phyloP scores from a whole-genome alignment of 768 basidiomycete genomes.

The Leccinum aurantiacum region DNA sequence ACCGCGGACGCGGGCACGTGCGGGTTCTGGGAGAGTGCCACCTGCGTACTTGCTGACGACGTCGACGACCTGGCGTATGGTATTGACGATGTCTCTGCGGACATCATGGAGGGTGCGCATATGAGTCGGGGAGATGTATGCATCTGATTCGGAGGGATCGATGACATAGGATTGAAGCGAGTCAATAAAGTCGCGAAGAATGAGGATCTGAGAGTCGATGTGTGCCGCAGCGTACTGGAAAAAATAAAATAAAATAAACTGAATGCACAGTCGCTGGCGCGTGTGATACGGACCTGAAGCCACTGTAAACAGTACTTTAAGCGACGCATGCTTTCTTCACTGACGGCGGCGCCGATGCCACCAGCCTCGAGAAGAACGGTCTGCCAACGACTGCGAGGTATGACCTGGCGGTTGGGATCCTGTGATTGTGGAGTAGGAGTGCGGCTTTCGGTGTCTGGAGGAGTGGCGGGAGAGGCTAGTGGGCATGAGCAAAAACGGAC shows the following conservation, averaged over 20 bases:
- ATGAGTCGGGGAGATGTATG: conserved; percentile 47
- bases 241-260: not conserved
- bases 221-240: conserved; percentile 79
- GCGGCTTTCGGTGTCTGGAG: conserved; percentile 13
- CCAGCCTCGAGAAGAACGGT: conserved; percentile 83
- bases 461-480: conserved; percentile 6
- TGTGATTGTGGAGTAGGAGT: conserved; percentile 26
- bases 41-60: conserved; percentile 86
- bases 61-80: conserved; percentile 85
- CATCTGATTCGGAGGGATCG: conserved; percentile 26
- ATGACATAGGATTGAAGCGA: conserved; percentile 49
- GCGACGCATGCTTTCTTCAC: conserved; percentile 87
- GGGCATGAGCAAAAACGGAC: not conserved
- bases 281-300: conserved; percentile 62
- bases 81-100: conserved; percentile 82
- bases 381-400: conserved; percentile 81
- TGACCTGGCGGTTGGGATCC: conserved; percentile 48
- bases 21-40: conserved; percentile 82
- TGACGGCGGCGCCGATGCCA: conserved; percentile 82
- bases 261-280: not conserved
- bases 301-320: conserved; percentile 85
- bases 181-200: conserved; percentile 81
- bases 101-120: conserved; percentile 71
- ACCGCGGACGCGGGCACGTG: conserved; percentile 65
- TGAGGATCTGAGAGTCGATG: conserved; percentile 83